Evolutionary conservation across 2,329 filamentous ascomycete species (phyloP).

Genomic region (Tricladium varicosporioides): DNA sequence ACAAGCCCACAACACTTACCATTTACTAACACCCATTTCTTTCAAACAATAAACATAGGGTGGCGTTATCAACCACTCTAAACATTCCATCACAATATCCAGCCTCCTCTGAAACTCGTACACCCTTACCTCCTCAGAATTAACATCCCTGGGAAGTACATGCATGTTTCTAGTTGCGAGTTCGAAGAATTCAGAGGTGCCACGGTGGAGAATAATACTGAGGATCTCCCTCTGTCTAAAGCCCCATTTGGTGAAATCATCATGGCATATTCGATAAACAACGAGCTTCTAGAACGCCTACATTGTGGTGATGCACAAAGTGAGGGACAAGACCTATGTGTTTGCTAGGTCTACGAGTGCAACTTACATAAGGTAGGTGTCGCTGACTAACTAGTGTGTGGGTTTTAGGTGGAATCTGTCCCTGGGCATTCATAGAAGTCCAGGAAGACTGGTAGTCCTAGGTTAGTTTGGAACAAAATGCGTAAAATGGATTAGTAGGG

Average conservation of each 20-base stretch:
- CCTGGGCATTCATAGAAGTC: too few species aligned
- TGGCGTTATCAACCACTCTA: not conserved
- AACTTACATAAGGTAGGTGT: too few species aligned
- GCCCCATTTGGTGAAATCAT: too few species aligned
- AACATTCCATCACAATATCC: not conserved
- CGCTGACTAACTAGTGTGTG: too few species aligned
- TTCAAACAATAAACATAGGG: conserved; percentile 11
- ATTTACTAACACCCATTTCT: conserved; percentile 1
- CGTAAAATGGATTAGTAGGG: conserved; percentile 8
- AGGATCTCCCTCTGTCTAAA: too few species aligned
- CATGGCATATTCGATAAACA: too few species aligned
- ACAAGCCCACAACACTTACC: not conserved
- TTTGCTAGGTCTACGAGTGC: too few species aligned
- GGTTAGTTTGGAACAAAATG: conserved; percentile 13
- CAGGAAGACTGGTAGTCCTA: conserved; percentile 10
- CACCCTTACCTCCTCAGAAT: not conserved
- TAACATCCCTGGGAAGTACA: conserved; percentile 3
- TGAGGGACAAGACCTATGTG: too few species aligned
- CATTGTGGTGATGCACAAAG: too few species aligned
- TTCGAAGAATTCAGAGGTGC: conserved; percentile 2
- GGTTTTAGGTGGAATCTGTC: too few species aligned
- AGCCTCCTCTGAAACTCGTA: conserved; percentile 1
- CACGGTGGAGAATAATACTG: too few species aligned
- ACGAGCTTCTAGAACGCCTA: too few species aligned
- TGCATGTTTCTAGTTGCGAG: conserved; percentile 9